Evolutionary conservation across 164 flowering plant genomes (phyloP).

Genomic region (Santalum album): DNA sequence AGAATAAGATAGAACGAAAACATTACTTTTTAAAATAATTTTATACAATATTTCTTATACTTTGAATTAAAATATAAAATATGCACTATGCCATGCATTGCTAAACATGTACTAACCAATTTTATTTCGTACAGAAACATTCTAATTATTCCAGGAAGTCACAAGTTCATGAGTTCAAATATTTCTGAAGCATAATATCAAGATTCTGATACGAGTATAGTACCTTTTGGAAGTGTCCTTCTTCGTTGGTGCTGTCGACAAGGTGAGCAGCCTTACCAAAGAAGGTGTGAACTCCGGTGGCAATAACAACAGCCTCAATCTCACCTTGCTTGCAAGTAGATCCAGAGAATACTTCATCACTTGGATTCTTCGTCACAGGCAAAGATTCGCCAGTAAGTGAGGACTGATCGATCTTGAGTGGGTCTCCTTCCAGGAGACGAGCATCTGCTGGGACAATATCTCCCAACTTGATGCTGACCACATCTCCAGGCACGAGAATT

Average conservation of each 20-base stretch:
- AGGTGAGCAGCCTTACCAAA: slow-evolving; percentile 4
- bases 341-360: slow-evolving; percentile 1
- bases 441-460: slow-evolving; percentile 4
- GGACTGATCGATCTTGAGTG: slow-evolving; percentile 1
- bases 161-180: too few relatives aligned
- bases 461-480: slow-evolving; percentile 1
- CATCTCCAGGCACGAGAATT: slow-evolving; percentile 2
- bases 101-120: too few relatives aligned
- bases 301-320: slow-evolving; percentile 3
- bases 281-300: slow-evolving; percentile 4
- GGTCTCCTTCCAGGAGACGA: slow-evolving; percentile 3
- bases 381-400: neutral
- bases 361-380: neutral
- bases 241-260: slow-evolving; percentile 1
- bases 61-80: too few relatives aligned
- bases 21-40: too few relatives aligned
- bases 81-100: too few relatives aligned
- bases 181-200: too few relatives aligned
- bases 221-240: slow-evolving; percentile 2
- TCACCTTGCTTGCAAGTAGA: slow-evolving; percentile 2
- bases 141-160: too few relatives aligned
- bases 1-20: too few relatives aligned
- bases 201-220: too few relatives aligned
- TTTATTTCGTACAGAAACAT: too few relatives aligned
- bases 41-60: too few relatives aligned